Base-by-base conservation (phyloP, 371 early-diverging fungal species). In the Sporodiniella umbellata region DNA sequence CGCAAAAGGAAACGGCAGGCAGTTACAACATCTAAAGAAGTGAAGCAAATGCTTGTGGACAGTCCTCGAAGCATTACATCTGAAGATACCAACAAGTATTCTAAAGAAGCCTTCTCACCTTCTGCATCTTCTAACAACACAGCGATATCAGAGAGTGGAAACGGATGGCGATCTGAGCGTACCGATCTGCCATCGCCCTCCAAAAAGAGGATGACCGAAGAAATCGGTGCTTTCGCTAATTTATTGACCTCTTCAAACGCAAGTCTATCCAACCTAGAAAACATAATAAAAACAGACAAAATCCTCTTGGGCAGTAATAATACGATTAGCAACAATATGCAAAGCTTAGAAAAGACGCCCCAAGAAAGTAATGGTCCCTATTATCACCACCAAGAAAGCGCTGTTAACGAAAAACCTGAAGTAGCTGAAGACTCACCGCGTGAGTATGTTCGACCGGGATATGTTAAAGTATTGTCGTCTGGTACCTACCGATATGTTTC, bases 1-100 rank as follows among this genome's bases (percentile, higher is more conserved):
- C 52, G 46, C 8, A 52, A 55, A 42, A 51, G 46, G 15, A 60
- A 51, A 14, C 48, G 46, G 22, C 30, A 24, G 2, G 23, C 51
- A 15, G 7, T 21, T 11, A 33, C 11, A 33, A 26, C 45, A 30
- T 18, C 37, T 11, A 37, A 35, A 8, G 42, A 44, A 3, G 23
- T 35, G 12, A 5, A 45, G 6, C 31, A 15, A 18, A 8, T 21
- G 28, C 10, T 24, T 12, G 46, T 35, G 23, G 44, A 44, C 2
- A 58, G 58, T 23, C 47, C 51, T 6, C 33, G 47, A 5, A 57
- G 58, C 24, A 51, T 46, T 7, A 37, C 50, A 33, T 57, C 53
- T 14, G 48, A 47, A 52, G 48, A 58, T 15, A 53, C 17, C 30
- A 38, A 24, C 18, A 43, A 38, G 18, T 42, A 40, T 40, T 21